phyloP scores from a whole-genome alignment of 2,329 filamentous ascomycete species.

The Aaosphaeria pasadenensis region DNA sequence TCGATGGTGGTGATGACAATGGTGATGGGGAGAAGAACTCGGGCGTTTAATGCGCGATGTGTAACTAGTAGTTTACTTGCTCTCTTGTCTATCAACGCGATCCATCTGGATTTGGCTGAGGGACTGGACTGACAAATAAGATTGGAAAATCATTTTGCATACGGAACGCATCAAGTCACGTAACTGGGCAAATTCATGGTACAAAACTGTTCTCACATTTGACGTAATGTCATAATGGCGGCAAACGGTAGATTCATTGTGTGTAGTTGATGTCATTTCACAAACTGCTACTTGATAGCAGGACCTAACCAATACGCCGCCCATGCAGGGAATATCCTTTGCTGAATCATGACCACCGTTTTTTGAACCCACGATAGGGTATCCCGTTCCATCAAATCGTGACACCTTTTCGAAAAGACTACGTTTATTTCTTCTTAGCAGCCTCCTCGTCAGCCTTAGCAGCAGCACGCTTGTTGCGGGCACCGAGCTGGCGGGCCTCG shows the following conservation, averaged over 20 bases:
- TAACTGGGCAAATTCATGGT: not conserved
- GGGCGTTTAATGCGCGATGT: not conserved
- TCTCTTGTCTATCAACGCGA: too few relatives aligned
- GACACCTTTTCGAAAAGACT: constrained; percentile 1
- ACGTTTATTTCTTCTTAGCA: constrained; percentile 73
- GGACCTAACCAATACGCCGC: constrained; percentile 37
- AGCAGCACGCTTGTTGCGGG: constrained; percentile 89
- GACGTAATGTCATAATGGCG: constrained; percentile 7
- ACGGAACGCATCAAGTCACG: not conserved
- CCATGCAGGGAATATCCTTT: constrained; percentile 33
- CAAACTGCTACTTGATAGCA: constrained; percentile 28
- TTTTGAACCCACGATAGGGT: constrained; percentile 28
- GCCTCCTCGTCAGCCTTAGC: constrained; percentile 80
- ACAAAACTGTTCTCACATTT: not conserved
- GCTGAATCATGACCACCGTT: constrained; percentile 26
- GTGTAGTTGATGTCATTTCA: constrained; percentile 38
- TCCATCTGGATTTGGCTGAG: too few relatives aligned
- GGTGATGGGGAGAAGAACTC: not conserved
- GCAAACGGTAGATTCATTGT: constrained; percentile 29
- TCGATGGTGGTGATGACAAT: not conserved
- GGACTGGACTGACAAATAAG: too few relatives aligned
- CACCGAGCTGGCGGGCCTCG: constrained; percentile 77
- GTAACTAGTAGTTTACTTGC: not conserved
- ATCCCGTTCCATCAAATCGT: constrained; percentile 21
- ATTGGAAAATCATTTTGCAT: not conserved